Evolutionary conservation across 331 rosid genomes (phyloP), one percentile per base, ranked within the genome.

Genomic region (Ulmus americana): DNA sequence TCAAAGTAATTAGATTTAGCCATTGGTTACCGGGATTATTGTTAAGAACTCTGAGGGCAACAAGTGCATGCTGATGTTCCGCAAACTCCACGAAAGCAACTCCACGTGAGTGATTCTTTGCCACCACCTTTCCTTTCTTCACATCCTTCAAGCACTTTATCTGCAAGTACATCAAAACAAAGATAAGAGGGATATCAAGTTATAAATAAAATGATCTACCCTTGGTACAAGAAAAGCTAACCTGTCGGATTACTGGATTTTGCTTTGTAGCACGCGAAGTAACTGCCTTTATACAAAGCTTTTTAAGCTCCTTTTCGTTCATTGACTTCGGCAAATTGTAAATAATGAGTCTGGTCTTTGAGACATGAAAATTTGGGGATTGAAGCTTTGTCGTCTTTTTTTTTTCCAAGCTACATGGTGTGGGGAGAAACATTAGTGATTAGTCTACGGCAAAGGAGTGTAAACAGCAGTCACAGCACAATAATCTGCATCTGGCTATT

Each of bases 11-110:
- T 5, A 56, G 44, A 38, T 28, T 28, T 13, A 56, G 61, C 10
- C 61, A 35, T 18, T 12, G 13, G 44, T 56, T 86, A 90, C 99
- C 96, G 43, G 95, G 99, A 82, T 90, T 90, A 69, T 94, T 94
- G 65, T 94, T 94, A 52, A 94, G 91, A 82, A 90, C 97, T 81
- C 99, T 78, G 40, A 94, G 72, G 68, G 97, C 96, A 67, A 94
- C 99, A 60, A 94, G 95, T 59, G 99, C 97, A 64, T 94, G 99
- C 75, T 94, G 86, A 80, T 94, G 99, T 84, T 90, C 99, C 4
- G 91, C 82, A 78, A 94, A 90, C 81, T 94, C 95, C 41, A 94
- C 70, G 51, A 94, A 94, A 58, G 99, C 99, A 57, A 88, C 95
- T 45, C 99, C 99, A 22, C 97, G 91, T n/a, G 97, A 87, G 77